Evolutionary conservation across 1,284 basidiomycete genomes (phyloP).

Genomic region (Ceratobasidium theobromae): DNA sequence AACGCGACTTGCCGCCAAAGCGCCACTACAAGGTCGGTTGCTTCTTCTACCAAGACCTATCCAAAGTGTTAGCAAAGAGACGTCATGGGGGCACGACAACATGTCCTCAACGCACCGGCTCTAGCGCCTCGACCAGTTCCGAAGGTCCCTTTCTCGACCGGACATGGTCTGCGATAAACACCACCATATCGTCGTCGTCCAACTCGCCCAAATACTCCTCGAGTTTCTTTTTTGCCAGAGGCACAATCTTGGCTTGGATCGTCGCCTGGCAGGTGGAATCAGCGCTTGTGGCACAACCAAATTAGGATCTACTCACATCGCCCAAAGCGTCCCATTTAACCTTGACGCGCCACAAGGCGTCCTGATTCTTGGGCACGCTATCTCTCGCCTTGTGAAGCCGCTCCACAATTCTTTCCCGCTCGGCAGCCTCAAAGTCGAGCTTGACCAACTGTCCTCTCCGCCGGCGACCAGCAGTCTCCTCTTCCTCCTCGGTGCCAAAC

Average conservation of each 20-base stretch:
- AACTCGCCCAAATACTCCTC: constrained; percentile 81
- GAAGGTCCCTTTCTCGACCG: constrained; percentile 79
- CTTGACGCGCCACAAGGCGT: constrained; percentile 72
- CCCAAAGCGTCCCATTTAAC: constrained; percentile 85
- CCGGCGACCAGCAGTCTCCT: constrained; percentile 65
- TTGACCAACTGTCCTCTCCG: constrained; percentile 80
- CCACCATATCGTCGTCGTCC: constrained; percentile 84
- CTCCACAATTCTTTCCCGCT: constrained; percentile 64
- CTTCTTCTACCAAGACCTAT: constrained; percentile 88
- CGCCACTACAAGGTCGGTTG: constrained; percentile 66
- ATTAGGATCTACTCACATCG: constrained; percentile 72
- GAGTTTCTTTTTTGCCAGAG: constrained; percentile 76
- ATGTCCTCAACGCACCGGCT: constrained; percentile 64
- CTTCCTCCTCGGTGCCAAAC: constrained; percentile 82
- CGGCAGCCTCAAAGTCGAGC: constrained; percentile 78
- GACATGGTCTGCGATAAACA: constrained; percentile 86
- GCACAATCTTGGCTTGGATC: constrained; percentile 79
- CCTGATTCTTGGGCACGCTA: constrained; percentile 69
- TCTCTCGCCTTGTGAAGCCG: constrained; percentile 71
- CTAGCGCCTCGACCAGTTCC: constrained; percentile 81
- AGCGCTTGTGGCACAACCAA: not conserved
- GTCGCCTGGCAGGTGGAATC: constrained; percentile 52
- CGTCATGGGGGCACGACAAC: no score
- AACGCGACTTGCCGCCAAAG: constrained; percentile 89
- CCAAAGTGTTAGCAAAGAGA: not conserved